Conservation (phyloP, 2,329 filamentous ascomycete genomes). For the Didymella keratinophila region DNA sequence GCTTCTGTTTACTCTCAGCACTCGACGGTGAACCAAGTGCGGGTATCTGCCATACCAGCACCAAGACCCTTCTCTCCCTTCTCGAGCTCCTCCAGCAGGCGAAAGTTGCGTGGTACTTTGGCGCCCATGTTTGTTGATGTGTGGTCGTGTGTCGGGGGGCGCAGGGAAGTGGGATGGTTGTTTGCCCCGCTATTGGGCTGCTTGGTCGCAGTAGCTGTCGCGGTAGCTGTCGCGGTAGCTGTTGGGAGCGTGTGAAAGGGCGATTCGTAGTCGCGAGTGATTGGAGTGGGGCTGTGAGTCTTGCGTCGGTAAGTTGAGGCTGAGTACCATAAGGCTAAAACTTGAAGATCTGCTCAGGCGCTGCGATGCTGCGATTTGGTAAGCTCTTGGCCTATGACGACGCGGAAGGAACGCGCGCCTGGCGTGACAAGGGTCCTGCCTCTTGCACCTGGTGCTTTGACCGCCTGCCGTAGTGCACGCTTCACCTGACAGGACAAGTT, state of each 20-base stretch:
- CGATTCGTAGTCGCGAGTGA: conserved; percentile 8
- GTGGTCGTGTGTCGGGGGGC: conserved; percentile 17
- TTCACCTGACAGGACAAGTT: conserved; percentile 30
- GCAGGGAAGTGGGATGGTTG: conserved; percentile 38
- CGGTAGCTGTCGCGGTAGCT: conserved; percentile 14
- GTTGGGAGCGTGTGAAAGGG: conserved; percentile 13
- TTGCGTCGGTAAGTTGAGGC: conserved; percentile 11
- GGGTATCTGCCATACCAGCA: conserved; percentile 66
- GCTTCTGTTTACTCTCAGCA: conserved; percentile 68
- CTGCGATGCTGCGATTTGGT: conserved; percentile 16
- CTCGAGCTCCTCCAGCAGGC: conserved; percentile 95
- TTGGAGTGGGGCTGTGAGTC: not conserved
- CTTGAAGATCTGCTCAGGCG: conserved; percentile 1
- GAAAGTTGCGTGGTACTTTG: conserved; percentile 94
- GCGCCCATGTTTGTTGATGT: conserved; percentile 61
- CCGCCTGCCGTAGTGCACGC: conserved; percentile 26
- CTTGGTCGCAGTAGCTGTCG: conserved; percentile 10
- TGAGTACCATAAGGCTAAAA: conserved; percentile 12
- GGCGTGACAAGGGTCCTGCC: conserved; percentile 14
- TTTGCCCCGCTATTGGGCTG: conserved; percentile 42
- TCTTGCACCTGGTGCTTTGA: conserved; percentile 21
- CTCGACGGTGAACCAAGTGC: conserved; percentile 8
- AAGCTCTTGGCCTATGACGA: conserved; percentile 25
- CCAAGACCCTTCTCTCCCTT: conserved; percentile 98
- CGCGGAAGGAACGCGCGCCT: conserved; percentile 11